phyloP scores from a whole-genome alignment of 371 early-diverging fungal genomes.

The Nematocida parisii region DNA sequence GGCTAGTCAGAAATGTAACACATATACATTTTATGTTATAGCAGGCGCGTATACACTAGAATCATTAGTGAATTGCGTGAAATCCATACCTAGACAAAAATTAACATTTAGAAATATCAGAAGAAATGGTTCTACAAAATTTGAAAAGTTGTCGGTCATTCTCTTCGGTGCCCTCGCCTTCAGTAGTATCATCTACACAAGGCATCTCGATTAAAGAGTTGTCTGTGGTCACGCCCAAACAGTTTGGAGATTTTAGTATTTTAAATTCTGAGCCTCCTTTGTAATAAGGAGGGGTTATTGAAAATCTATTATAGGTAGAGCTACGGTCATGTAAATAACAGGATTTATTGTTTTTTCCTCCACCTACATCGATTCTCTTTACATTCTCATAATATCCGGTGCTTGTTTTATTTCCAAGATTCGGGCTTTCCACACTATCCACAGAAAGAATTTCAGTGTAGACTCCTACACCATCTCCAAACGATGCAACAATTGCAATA shows the following conservation, averaged over 20 bases:
- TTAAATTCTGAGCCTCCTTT: slow-evolving; percentile 34
- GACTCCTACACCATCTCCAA: slow-evolving; percentile 12
- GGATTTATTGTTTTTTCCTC: not conserved
- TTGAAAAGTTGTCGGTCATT: slow-evolving; percentile 41
- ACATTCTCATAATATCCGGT: not conserved
- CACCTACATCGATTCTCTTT: slow-evolving; percentile 21
- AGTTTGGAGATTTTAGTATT: slow-evolving; percentile 8
- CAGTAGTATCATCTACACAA: slow-evolving; percentile 21
- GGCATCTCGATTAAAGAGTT: not conserved
- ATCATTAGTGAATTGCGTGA: not conserved
- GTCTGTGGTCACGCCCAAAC: not conserved
- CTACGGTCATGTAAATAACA: slow-evolving; percentile 8
- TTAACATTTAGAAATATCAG: no score
- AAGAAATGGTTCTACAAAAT: not conserved
- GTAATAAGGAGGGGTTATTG: slow-evolving; percentile 38
- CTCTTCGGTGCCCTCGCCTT: slow-evolving; percentile 11
- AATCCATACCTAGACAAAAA: no score
- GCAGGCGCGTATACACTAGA: not conserved
- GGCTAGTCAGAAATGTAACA: not conserved
- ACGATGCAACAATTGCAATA: not conserved
- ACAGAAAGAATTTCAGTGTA: slow-evolving; percentile 6
- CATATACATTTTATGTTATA: not conserved
- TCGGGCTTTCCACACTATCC: not conserved
- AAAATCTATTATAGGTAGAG: slow-evolving; percentile 18
- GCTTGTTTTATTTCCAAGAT: not conserved